Evolutionary conservation across 805 yeast species (phyloP).

Genomic region (Saccharomycopsis sp.): DNA sequence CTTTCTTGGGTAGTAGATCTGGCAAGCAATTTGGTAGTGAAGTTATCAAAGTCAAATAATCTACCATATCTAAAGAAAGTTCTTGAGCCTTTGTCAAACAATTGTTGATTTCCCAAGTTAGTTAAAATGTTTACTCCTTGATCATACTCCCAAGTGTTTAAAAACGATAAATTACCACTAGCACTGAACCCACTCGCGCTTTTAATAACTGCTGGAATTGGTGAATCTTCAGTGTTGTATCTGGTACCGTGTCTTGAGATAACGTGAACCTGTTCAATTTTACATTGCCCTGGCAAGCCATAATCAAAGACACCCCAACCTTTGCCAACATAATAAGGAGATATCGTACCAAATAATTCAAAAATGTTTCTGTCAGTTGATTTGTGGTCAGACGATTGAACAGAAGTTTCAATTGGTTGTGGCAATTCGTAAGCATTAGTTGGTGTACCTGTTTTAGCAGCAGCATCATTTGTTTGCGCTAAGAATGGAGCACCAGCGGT

Average conservation of each 20-base stretch:
- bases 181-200: slow-evolving; percentile 28
- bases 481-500: slow-evolving; percentile 20
- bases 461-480: slow-evolving; percentile 18
- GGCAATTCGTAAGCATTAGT: slow-evolving; percentile 19
- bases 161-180: slow-evolving; percentile 46
- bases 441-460: slow-evolving; percentile 16
- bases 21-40: slow-evolving; percentile 17
- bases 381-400: slow-evolving; percentile 18
- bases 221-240: slow-evolving; percentile 44
- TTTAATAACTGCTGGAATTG: slow-evolving; percentile 30
- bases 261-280: slow-evolving; percentile 60
- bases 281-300: slow-evolving; percentile 33
- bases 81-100: slow-evolving; percentile 23
- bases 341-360: slow-evolving; percentile 20
- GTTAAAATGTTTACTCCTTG: slow-evolving; percentile 21
- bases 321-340: slow-evolving; percentile 22
- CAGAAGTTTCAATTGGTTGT: slow-evolving; percentile 22
- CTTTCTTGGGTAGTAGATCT: slow-evolving; percentile 40
- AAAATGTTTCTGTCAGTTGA: slow-evolving; percentile 18
- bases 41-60: slow-evolving; percentile 14
- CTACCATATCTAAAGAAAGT: slow-evolving; percentile 22
- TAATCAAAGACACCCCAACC: slow-evolving; percentile 23
- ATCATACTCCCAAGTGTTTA: slow-evolving; percentile 35
- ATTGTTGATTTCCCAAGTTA: slow-evolving; percentile 23
- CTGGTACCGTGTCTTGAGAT: slow-evolving; percentile 78